Conservation (phyloP, 441 rosid species). For the Pelargonium citronellum region DNA sequence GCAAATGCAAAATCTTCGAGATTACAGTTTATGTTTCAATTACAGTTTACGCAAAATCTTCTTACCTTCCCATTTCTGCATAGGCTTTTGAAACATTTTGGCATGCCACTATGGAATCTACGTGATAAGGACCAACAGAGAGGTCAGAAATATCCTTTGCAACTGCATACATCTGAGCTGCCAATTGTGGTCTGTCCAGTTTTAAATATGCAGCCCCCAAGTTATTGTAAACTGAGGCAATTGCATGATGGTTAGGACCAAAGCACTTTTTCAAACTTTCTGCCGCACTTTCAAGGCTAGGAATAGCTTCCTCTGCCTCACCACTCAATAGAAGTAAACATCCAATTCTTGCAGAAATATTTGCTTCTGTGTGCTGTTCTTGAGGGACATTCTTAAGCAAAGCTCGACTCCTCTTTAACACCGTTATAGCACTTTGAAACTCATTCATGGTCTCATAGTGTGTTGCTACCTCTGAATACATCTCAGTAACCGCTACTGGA, state of each 20-base stretch:
- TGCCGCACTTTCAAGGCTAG: not conserved
- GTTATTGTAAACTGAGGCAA: not conserved
- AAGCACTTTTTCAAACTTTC: conserved; percentile 1
- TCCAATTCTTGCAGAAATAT: conserved; percentile 83
- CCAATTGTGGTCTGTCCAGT: conserved; percentile 1
- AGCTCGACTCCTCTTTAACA: conserved; percentile 58
- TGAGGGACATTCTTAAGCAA: conserved; percentile 76
- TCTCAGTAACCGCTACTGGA: conserved; percentile 75
- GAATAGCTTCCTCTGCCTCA: conserved; percentile 1
- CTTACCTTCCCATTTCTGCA: conserved; percentile 2
- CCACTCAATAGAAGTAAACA: conserved; percentile 47
- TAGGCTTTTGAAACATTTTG: conserved; percentile 2
- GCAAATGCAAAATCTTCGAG: not conserved
- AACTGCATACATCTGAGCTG: conserved; percentile 5
- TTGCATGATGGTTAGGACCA: not conserved
- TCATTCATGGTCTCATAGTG: conserved; percentile 86
- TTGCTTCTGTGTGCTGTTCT: conserved; percentile 87
- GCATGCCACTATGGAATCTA: conserved; percentile 2
- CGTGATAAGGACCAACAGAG: not conserved
- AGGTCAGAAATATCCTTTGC: conserved; percentile 1
- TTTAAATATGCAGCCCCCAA: conserved; percentile 6
- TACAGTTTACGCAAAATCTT: no score
- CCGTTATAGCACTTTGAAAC: conserved; percentile 67
- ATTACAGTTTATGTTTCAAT: not conserved
- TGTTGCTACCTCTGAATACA: conserved; percentile 85